phyloP scores from a whole-genome alignment of 2,329 filamentous ascomycete genomes.

The Nectriaceae sp. region DNA sequence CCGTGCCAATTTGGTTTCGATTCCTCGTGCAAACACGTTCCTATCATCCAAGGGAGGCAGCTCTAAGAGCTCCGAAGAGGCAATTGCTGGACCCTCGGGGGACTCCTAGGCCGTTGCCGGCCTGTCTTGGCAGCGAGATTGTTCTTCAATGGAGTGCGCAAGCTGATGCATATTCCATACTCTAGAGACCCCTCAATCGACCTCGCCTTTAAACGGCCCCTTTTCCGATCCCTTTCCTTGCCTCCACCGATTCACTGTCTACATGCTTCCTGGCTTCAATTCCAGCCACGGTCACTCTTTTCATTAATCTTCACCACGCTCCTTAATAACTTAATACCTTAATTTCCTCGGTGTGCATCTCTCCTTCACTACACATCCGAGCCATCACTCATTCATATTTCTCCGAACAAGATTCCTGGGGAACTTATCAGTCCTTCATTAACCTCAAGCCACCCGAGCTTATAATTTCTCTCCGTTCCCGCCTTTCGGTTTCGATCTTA shows the following conservation, averaged over 20 bases:
- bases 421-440: slow-evolving; percentile 52
- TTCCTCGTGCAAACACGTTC: slow-evolving; percentile 28
- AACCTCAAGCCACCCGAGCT: slow-evolving; percentile 28
- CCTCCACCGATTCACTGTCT: slow-evolving; percentile 33
- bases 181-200: slow-evolving; percentile 47
- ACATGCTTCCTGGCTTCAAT: slow-evolving; percentile 48
- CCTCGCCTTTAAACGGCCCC: slow-evolving; percentile 49
- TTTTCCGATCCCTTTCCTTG: slow-evolving; percentile 46
- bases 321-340: slow-evolving; percentile 61
- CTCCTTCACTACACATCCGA: slow-evolving; percentile 22
- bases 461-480: slow-evolving; percentile 18
- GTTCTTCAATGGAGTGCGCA: slow-evolving; percentile 18
- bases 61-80: slow-evolving; percentile 1
- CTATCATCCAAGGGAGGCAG: slow-evolving; percentile 32
- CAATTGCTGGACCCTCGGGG: background rate
- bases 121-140: slow-evolving; percentile 22
- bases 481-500: slow-evolving; percentile 18
- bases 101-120: slow-evolving; percentile 6
- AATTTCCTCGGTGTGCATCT: slow-evolving; percentile 44
- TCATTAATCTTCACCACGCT: slow-evolving; percentile 53
- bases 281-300: slow-evolving; percentile 61
- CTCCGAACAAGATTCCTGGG: slow-evolving; percentile 53
- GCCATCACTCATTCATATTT: slow-evolving; percentile 42
- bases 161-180: slow-evolving; percentile 34
- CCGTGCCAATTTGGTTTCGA: slow-evolving; percentile 21